Percentiles rank a stretch among this genome's conserved stretches.
Evolutionary conservation across 768 basidiomycete genomes (phyloP).

Genomic region (Tricholoma hemisulphureum): DNA sequence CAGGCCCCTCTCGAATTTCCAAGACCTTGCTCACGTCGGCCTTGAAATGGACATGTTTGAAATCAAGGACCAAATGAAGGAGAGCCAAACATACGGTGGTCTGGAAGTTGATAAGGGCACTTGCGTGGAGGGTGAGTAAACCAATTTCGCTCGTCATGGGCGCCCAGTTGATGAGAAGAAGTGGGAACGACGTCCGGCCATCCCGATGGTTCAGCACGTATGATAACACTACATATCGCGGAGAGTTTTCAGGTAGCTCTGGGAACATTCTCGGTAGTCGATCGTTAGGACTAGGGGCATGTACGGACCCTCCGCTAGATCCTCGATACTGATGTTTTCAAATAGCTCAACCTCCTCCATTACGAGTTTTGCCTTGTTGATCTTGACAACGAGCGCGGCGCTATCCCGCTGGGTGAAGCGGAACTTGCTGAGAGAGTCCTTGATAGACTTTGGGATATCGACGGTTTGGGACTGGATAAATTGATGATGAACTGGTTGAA

Average conservation of each 20-base stretch:
- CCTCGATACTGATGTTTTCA: conserved; percentile 72
- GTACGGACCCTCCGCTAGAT: conserved; percentile 82
- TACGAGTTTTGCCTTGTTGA: conserved; percentile 76
- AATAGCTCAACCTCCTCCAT: conserved; percentile 86
- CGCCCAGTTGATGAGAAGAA: conserved; percentile 88
- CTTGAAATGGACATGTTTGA: conserved; percentile 33
- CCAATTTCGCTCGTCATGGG: conserved; percentile 75
- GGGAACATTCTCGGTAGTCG: conserved; percentile 5
- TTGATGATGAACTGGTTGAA: conserved; percentile 4
- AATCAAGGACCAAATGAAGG: not conserved
- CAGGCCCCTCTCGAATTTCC: conserved; percentile 79
- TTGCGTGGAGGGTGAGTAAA: conserved; percentile 79
- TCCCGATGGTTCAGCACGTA: conserved; percentile 79
- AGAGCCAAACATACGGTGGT: conserved; percentile 50
- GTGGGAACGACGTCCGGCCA: conserved; percentile 80
- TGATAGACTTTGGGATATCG: conserved; percentile 79
- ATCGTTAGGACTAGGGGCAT: not conserved
- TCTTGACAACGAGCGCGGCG: conserved; percentile 85
- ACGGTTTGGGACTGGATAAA: conserved; percentile 64
- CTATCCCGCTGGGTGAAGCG: conserved; percentile 67
- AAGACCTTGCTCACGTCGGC: conserved; percentile 77
- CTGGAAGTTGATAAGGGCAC: conserved; percentile 78
- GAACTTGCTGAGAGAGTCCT: conserved; percentile 81
- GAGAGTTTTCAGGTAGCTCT: conserved; percentile 89
- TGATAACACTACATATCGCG: conserved; percentile 82